phyloP scores from a whole-genome alignment of 2,329 filamentous ascomycete species.

The Microsporum audouinii region DNA sequence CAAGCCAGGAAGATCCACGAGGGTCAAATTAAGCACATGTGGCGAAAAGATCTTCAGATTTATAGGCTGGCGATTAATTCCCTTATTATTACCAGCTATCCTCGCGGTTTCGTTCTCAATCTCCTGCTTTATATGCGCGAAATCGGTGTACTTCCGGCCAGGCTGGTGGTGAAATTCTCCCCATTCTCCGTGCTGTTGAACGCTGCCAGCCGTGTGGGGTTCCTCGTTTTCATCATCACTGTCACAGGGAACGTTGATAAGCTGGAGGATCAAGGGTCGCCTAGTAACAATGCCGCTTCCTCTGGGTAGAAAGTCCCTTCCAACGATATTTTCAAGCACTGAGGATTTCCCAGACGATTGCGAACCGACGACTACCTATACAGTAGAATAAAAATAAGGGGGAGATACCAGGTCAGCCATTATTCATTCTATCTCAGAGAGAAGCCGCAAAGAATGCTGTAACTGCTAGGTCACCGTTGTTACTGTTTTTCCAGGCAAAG shows the following conservation, averaged over 20 bases:
- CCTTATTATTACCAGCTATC: constrained; percentile 94
- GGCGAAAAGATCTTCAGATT: constrained; percentile 98
- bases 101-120: constrained; percentile 94
- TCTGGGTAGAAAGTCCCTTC: constrained; percentile 89
- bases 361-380: constrained; percentile 89
- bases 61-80: constrained; percentile 93
- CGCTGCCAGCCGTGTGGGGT: constrained; percentile 66
- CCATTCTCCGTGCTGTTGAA: constrained; percentile 61
- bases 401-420: not conserved
- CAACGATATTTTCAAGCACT: constrained; percentile 96
- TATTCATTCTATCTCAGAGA: not conserved
- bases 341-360: constrained; percentile 98
- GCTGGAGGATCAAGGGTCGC: constrained; percentile 85
- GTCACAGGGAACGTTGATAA: constrained; percentile 83
- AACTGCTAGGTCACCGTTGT: not conserved
- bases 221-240: constrained; percentile 59
- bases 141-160: constrained; percentile 79
- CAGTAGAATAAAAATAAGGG: constrained; percentile 15
- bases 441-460: not conserved
- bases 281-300: constrained; percentile 95
- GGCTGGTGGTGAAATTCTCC: constrained; percentile 95
- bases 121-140: constrained; percentile 84
- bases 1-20: constrained; percentile 89
- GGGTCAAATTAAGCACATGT: constrained; percentile 86
- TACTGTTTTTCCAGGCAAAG: not conserved